Evolutionary conservation across 441 rosid genomes (phyloP), one percentile per base, ranked within the genome.

Genomic region (Isatis lusitanica): DNA sequence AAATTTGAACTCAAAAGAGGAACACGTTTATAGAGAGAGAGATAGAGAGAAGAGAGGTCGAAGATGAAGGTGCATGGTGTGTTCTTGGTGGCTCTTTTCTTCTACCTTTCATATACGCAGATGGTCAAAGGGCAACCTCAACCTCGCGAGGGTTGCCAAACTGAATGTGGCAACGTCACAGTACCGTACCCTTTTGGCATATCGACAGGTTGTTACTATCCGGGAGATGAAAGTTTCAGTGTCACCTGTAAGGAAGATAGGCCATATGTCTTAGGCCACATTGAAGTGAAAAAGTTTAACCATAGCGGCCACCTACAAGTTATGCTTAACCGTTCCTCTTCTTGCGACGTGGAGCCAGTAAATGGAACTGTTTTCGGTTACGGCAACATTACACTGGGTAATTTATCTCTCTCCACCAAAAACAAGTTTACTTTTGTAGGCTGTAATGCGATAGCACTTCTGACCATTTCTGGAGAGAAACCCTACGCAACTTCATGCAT

Each of bases 181-280:
- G 3, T 68, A 0, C 36, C 43, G 4, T 75, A 44, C 43, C 79
- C 74, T 21, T 75, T 75, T 28, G 79, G 74, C 7, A 36, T 0
- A 15, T 52, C 74, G 55, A 1, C 44, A 16, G 30, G 18, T 5
- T 75, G 79, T 36, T 53, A 35, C 59, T 44, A 75, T 53, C 33
- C 1, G 26, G n/a, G n/a, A n/a, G n/a, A 3, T 26, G 70, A 68
- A 1, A 67, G 47, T 68, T 68, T 68, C 63, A 6, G 7, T 0
- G 2, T 68, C 63, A 33, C 58, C 9, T 52, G 58, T 26, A 52
- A 52, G 17, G 58, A 52, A 2, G 30, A 0, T 26, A n/a, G 7
- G 15, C 7, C 30, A 15, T 9, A 26, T 12, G 13, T 52, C 1
- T 26, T 52, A 10, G 1, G 4, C 6, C 0, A 51, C 9, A 0